Conservation (phyloP, 225 moss, liverwort and hornwort genomes). For the Thuidium tamariscinum region DNA sequence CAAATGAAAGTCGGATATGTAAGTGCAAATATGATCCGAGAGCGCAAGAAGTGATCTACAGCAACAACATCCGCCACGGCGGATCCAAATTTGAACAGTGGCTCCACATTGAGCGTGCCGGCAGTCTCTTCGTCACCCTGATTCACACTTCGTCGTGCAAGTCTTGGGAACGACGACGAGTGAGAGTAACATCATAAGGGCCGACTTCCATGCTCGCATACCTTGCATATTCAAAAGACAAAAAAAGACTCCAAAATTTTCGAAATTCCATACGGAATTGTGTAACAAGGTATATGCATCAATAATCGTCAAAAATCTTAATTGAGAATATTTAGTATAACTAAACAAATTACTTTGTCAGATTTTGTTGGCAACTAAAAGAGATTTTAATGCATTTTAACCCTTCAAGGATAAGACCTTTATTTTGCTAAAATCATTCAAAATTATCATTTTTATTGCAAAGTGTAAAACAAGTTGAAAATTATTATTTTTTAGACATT, state of each 20-base stretch:
- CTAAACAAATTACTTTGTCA: not conserved
- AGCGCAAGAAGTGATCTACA: not conserved
- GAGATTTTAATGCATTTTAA: not conserved
- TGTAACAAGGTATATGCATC: not conserved
- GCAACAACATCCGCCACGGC: not conserved
- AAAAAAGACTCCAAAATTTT: too few relatives aligned
- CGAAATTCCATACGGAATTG: not conserved
- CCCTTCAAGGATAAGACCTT: too few relatives aligned
- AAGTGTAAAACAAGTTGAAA: too few relatives aligned
- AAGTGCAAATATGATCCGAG: not conserved
- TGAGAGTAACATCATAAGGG: too few relatives aligned
- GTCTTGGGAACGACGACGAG: not conserved
- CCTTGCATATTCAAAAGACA: not conserved
- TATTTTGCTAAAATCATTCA: too few relatives aligned
- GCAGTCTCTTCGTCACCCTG: not conserved
- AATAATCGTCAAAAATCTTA: not conserved
- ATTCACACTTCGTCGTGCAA: not conserved
- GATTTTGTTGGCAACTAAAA: rapidly evolving
- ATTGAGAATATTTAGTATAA: not conserved
- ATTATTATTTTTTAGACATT: too few relatives aligned
- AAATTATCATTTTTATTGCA: too few relatives aligned
- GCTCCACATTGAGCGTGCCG: not conserved
- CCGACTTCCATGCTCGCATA: not conserved
- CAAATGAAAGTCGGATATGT: not conserved
- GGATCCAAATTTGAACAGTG: not conserved